Evolutionary conservation across 108 stramenopile genomes (phyloP).

Genomic region (Ochromonas danica): DNA sequence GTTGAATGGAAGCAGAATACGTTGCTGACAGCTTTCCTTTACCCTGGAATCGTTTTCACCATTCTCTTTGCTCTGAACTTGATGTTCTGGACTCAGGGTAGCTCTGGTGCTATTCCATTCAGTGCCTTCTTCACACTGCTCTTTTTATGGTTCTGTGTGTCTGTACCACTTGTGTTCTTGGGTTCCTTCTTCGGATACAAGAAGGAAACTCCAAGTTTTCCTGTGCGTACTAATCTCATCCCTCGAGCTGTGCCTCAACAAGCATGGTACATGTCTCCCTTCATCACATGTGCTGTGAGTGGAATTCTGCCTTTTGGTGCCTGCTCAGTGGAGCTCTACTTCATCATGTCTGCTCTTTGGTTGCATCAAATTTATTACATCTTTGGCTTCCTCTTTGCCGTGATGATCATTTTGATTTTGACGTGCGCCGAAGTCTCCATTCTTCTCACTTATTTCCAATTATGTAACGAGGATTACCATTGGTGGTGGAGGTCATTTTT

Average conservation of each 20-base stretch:
- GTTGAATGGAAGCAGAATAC: slow-evolving; percentile 93
- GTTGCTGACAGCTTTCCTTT: slow-evolving; percentile 74
- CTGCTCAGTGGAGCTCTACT: slow-evolving; percentile 23
- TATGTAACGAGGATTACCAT: slow-evolving; percentile 31
- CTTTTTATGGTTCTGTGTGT: slow-evolving; percentile 55
- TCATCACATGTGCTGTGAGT: slow-evolving; percentile 4
- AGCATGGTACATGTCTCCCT: slow-evolving; percentile 25
- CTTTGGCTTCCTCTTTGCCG: slow-evolving; percentile 32
- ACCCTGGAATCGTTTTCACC: slow-evolving; percentile 52
- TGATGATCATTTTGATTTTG: slow-evolving; percentile 31
- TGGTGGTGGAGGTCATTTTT: slow-evolving; percentile 55
- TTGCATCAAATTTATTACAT: slow-evolving; percentile 37
- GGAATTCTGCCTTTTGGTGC: slow-evolving; percentile 33
- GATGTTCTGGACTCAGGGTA: slow-evolving; percentile 72
- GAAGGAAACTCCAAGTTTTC: slow-evolving; percentile 70
- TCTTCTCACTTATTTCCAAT: slow-evolving; percentile 31
- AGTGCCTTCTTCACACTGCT: slow-evolving; percentile 74
- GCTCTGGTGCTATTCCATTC: slow-evolving; percentile 88
- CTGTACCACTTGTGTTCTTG: slow-evolving; percentile 86
- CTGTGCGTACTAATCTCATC: slow-evolving; percentile 89
- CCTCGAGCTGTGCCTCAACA: slow-evolving; percentile 18
- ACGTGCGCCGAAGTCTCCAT: slow-evolving; percentile 34
- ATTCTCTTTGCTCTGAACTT: slow-evolving; percentile 71
- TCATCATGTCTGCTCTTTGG: slow-evolving; percentile 34
- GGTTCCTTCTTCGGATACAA: slow-evolving; percentile 91